These are phyloP conservation scores for Nitzschia sp. DNA, from an alignment of 108 stramenopile genomes.

Conservation along the genomic window DNA sequence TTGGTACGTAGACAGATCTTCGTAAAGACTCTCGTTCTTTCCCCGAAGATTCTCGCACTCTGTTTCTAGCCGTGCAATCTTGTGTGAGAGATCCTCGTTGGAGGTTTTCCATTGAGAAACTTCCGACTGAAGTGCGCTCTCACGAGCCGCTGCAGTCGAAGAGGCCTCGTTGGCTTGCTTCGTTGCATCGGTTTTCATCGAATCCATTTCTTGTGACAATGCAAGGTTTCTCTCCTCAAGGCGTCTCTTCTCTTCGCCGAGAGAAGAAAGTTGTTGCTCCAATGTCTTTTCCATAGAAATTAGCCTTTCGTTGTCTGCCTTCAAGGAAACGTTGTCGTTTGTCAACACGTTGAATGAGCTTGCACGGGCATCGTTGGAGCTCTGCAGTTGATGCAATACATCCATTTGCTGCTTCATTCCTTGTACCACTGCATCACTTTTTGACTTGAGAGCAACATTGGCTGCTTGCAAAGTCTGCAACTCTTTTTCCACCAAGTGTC, in stretches of 20 bases:
- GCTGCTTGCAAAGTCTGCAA: slow-evolving; percentile 31
- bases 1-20: slow-evolving; percentile 16
- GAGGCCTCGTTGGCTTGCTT: neutral
- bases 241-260: neutral
- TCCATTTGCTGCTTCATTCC: slow-evolving; percentile 23
- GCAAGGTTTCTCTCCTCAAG: neutral
- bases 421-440: slow-evolving; percentile 10
- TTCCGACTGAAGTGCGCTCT: slow-evolving; percentile 14
- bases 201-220: slow-evolving; percentile 10
- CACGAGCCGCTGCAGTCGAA: slow-evolving; percentile 1
- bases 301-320: slow-evolving; percentile 3
- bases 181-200: neutral
- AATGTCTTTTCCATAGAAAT: neutral
- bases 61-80: slow-evolving; percentile 18
- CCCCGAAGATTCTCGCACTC: slow-evolving; percentile 26
- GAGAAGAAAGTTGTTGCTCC: slow-evolving; percentile 4
- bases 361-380: slow-evolving; percentile 5
- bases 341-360: neutral
- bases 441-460: slow-evolving; percentile 17
- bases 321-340: neutral
- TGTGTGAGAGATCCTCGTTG: slow-evolving; percentile 9
- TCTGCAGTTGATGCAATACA: slow-evolving; percentile 7
- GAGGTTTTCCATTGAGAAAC: slow-evolving; percentile 29
- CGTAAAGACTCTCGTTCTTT: slow-evolving; percentile 15
- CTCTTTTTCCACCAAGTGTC: slow-evolving; percentile 63